Conservation (phyloP, 371 early-diverging fungal genomes). For the Homolaphlyctis polyrhiza region DNA sequence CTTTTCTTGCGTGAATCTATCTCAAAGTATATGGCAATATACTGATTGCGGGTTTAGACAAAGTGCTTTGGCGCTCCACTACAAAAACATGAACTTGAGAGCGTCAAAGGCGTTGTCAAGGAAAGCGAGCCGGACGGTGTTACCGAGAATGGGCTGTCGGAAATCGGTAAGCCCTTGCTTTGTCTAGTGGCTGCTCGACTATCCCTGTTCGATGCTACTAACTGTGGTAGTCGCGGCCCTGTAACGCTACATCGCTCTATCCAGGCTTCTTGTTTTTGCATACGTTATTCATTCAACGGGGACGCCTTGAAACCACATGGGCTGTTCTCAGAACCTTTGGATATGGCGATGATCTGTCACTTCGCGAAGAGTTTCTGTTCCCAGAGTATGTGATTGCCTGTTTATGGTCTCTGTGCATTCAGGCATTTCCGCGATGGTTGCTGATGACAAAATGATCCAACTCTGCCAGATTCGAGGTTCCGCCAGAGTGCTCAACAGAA, state of each 20-base stretch:
- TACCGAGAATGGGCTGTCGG: conserved; percentile 74
- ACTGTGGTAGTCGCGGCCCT: too few species aligned
- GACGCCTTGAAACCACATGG: conserved; percentile 96
- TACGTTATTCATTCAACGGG: conserved; percentile 91
- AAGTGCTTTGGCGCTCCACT: conserved; percentile 93
- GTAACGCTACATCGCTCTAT: too few species aligned
- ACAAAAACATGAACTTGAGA: conserved; percentile 89
- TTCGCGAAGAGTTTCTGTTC: conserved; percentile 82
- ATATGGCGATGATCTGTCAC: conserved; percentile 85
- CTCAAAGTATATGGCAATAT: not conserved
- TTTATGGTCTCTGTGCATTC: too few species aligned
- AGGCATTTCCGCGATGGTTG: too few species aligned
- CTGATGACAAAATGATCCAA: too few species aligned
- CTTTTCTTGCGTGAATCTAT: not conserved
- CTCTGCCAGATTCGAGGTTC: conserved; percentile 71
- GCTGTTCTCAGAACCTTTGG: conserved; percentile 92
- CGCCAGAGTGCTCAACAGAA: conserved; percentile 85
- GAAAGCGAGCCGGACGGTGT: conserved; percentile 87
- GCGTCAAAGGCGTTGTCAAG: conserved; percentile 87
- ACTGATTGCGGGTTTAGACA: conserved; percentile 49
- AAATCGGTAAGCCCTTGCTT: conserved; percentile 59
- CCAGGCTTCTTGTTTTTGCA: conserved; percentile 88
- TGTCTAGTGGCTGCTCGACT: too few species aligned
- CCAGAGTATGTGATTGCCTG: conserved; percentile 51
- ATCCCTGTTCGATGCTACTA: not conserved